A percentile compares a stretch with the other conserved stretches of the same genome.
These are phyloP conservation scores for Monilinia vaccinii-corymbosi DNA, from an alignment of 2,329 filamentous ascomycete species.

Conservation along the genomic window DNA sequence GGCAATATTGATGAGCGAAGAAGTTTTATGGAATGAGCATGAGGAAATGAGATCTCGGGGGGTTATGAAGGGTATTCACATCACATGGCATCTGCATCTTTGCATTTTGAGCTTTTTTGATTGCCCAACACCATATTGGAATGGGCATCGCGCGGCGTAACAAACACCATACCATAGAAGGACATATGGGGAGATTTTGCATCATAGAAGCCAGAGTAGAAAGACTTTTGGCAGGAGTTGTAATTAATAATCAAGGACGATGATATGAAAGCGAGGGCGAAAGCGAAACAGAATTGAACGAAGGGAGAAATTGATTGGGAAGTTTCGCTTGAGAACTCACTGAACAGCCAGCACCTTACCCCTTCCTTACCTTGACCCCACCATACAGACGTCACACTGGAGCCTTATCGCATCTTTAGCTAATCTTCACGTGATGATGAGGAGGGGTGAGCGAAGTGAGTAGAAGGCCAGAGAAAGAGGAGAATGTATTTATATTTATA, in stretches of 20 bases:
- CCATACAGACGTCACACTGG: neutral
- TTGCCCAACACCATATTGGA: neutral
- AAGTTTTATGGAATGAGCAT: neutral
- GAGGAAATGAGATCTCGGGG: neutral
- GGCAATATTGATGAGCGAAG: neutral
- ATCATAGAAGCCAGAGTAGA: neutral
- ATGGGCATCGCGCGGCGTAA: slow-evolving; percentile 9
- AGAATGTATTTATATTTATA: too few species aligned
- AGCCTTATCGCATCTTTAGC: neutral
- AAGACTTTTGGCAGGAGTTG: neutral
- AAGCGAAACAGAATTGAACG: too few species aligned
- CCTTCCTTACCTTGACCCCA: too few species aligned
- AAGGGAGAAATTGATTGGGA: neutral
- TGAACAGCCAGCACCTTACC: too few species aligned
- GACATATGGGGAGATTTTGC: slow-evolving; percentile 2
- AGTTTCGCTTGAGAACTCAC: neutral
- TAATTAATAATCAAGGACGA: slow-evolving; percentile 1
- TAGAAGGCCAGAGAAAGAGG: neutral
- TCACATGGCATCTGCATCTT: neutral
- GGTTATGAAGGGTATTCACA: neutral
- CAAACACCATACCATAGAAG: neutral
- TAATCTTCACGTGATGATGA: neutral
- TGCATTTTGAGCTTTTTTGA: neutral
- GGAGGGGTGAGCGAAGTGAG: neutral
- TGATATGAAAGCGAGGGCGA: neutral